A percentile compares a stretch with the other conserved stretches of the same genome.
Evolutionary conservation across 345 rosid genomes (phyloP).

Genomic region (Euphorbia lathyris): DNA sequence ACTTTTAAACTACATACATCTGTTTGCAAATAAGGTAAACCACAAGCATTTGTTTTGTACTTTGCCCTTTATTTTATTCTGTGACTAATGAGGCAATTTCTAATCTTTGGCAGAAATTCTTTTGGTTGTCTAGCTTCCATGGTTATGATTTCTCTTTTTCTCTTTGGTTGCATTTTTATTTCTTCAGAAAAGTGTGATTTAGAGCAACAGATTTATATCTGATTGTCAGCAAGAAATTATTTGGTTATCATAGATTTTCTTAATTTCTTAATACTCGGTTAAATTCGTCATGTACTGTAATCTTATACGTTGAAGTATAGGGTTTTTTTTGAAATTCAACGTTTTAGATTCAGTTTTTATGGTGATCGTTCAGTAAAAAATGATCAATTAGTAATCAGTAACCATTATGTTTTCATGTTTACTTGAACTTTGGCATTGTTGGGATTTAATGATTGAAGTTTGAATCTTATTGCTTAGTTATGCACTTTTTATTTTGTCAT

Average conservation of each 20-base stretch:
- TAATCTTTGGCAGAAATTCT: background rate
- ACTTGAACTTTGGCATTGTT: background rate
- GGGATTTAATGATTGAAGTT: background rate
- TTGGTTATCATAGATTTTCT: background rate
- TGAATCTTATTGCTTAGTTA: background rate
- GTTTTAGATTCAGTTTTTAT: background rate
- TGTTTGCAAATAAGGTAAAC: no score
- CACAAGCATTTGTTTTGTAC: no score
- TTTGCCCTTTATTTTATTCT: background rate
- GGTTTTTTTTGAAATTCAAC: background rate
- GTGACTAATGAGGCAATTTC: no score
- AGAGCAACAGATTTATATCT: background rate
- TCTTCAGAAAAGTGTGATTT: background rate
- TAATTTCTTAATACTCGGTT: background rate
- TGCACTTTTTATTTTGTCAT: background rate
- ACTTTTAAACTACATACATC: no score
- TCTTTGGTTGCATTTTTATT: background rate
- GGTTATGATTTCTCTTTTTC: background rate
- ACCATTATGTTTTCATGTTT: background rate
- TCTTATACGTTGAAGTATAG: background rate
- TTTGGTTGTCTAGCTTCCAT: background rate
- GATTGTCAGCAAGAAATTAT: slow-evolving; percentile 2
- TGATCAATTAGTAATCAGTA: background rate
- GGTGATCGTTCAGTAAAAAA: background rate
- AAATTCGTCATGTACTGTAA: background rate